Percentiles rank a stretch among this genome's conserved stretches.
Evolutionary conservation across 2,329 filamentous ascomycete genomes (phyloP).

Genomic region (Dactylonectria estremocensis): DNA sequence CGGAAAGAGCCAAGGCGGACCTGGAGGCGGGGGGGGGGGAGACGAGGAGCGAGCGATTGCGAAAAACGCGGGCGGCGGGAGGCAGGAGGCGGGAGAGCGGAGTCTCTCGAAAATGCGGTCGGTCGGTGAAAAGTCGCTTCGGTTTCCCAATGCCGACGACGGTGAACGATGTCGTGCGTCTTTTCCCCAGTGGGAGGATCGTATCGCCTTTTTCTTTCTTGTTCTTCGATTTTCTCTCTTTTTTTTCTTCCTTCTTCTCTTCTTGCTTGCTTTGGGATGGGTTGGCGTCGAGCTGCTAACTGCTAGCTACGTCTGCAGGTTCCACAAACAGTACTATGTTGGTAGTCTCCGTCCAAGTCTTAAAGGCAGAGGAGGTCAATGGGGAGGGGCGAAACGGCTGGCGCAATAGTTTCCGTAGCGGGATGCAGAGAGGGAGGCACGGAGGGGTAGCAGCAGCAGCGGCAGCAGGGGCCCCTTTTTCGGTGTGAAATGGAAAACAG

Average conservation of each 20-base stretch:
- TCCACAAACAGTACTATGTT: slow-evolving; percentile 9
- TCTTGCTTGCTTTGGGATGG: neutral
- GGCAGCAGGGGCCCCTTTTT: no score
- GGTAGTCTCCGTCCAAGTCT: slow-evolving; percentile 26
- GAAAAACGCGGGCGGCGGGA: slow-evolving; percentile 6
- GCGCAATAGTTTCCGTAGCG: neutral
- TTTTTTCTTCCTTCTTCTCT: neutral
- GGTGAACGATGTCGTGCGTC: slow-evolving; percentile 5
- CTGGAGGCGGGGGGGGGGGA: slow-evolving; percentile 36
- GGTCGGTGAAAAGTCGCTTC: slow-evolving; percentile 28
- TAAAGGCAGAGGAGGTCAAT: neutral
- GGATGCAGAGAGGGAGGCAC: neutral
- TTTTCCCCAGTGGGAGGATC: slow-evolving; percentile 1
- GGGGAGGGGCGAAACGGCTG: slow-evolving; percentile 19
- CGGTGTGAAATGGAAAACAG: neutral
- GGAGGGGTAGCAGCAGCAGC: neutral
- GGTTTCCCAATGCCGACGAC: slow-evolving; percentile 15
- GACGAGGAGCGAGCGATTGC: slow-evolving; percentile 13
- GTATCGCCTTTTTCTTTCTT: slow-evolving; percentile 1
- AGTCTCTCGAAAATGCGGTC: slow-evolving; percentile 21
- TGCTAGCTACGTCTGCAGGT: slow-evolving; percentile 24
- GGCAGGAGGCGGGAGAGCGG: neutral
- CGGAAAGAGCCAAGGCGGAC: slow-evolving; percentile 14
- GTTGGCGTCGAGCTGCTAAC: neutral
- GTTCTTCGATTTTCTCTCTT: neutral